phyloP scores from a whole-genome alignment of 2,329 filamentous ascomycete species.

The Aureobasidium sp. region DNA sequence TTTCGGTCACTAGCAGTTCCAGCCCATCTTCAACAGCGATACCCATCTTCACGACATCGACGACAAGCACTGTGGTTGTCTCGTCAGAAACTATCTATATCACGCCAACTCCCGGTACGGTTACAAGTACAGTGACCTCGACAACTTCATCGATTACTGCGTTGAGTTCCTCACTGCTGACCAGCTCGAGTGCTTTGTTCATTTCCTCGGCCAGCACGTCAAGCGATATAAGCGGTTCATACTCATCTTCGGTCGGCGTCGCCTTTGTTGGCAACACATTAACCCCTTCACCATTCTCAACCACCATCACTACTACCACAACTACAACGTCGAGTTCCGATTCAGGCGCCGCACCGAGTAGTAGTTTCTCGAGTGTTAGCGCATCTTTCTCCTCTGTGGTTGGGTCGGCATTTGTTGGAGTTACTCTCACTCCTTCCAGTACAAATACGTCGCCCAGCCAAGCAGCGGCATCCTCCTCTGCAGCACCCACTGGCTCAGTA shows the following conservation, averaged over 20 bases:
- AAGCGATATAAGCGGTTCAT: background rate
- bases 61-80: background rate
- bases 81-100: background rate
- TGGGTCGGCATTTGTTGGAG: background rate
- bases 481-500: background rate
- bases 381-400: background rate
- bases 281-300: background rate
- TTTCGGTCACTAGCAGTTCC: background rate
- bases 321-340: background rate
- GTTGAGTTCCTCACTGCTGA: background rate
- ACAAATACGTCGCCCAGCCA: background rate
- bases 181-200: accelerated
- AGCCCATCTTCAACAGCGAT: background rate
- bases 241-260: background rate
- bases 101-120: background rate
- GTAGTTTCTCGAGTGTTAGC: background rate
- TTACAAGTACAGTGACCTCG: background rate
- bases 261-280: background rate
- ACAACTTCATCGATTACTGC: background rate
- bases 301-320: background rate
- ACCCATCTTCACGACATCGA: background rate
- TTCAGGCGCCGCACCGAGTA: background rate
- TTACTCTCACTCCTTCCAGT: background rate
- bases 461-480: background rate
- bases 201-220: background rate